Conservation (phyloP, 208 protist genomes). For the Angomonas ambiguus region DNA sequence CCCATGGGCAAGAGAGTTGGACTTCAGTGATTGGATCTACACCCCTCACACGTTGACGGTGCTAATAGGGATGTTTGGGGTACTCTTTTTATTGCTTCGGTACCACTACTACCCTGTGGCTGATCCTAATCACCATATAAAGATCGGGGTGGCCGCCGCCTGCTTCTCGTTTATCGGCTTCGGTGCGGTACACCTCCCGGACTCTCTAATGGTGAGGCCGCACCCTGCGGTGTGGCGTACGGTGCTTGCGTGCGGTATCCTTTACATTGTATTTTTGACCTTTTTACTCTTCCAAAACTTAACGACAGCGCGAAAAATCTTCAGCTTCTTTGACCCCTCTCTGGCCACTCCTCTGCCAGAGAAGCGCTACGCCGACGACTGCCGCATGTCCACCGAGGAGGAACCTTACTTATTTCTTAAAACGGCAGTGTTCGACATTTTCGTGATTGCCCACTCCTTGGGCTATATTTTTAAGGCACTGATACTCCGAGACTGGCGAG, state of each 20-base stretch:
- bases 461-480: slow-evolving; percentile 94
- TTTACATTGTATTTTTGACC: slow-evolving; percentile 90
- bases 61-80: slow-evolving; percentile 38
- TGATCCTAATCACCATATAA: slow-evolving; percentile 41
- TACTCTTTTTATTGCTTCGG: slow-evolving; percentile 47
- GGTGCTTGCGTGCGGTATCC: slow-evolving; percentile 83
- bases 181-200: slow-evolving; percentile 86
- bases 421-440: slow-evolving; percentile 89
- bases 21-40: slow-evolving; percentile 54
- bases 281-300: slow-evolving; percentile 92
- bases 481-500: slow-evolving; percentile 89
- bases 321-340: slow-evolving; percentile 78
- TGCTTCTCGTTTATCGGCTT: slow-evolving; percentile 85
- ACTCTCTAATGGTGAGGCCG: slow-evolving; percentile 92
- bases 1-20: slow-evolving; percentile 46
- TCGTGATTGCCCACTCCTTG: slow-evolving; percentile 92
- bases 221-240: slow-evolving; percentile 95
- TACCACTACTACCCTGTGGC: slow-evolving; percentile 55
- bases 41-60: slow-evolving; percentile 60
- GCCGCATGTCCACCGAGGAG: slow-evolving; percentile 86
- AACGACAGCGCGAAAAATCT: slow-evolving; percentile 43
- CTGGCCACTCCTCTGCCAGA: slow-evolving; percentile 76
- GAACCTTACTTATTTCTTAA: slow-evolving; percentile 70
- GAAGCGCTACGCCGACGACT: slow-evolving; percentile 91
- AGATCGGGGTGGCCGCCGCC: slow-evolving; percentile 64